Base-by-base conservation (phyloP, 352 stramenopile genomes). In the Phytophthora tentaculata region DNA sequence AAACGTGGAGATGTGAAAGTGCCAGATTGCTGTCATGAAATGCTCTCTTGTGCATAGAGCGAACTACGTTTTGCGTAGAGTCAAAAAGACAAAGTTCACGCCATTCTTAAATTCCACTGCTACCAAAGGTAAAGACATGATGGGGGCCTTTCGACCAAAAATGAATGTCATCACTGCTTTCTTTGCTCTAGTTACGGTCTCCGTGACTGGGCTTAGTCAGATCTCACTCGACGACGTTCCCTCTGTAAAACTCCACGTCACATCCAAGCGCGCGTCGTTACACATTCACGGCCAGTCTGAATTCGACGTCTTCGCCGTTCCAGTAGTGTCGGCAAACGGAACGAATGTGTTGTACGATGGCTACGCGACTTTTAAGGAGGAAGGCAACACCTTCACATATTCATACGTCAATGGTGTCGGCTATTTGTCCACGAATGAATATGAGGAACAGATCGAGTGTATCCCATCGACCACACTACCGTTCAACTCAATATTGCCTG, bases 281-380 rank as follows among this genome's bases (percentile, higher is more conserved):
- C 19, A 29, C 17, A 24, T 79, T 26, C 62, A 77, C 28, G 77
- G 77, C 5, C 44, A 70, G 14, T 65, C 68, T 41, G 50, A 74
- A 35, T 77, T 81, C 24, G 60, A 81, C 22, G 39, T 83, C 3
- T 75, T 78, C 29, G 77, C 67, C 0, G 76, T 68, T 2, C 77
- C 69, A 1, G 50, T 80, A 26, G 49, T 75, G 22, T 71, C 60
- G 0, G 17, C 19, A 2, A 41, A 69, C 13, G 56, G 58, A 12
- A 19, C n/a, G 9, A 56, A 13, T 16, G 67, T 84, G 8, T 28
- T 76, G 2, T 84, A 77, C 44, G 61, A 81, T 47, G 67, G 61
- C 17, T 71, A 71, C 35, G 52, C 70, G 7, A 60, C 57, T 12
- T 67, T 76, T 39, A 16, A 56, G 7, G 61, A 76, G 0, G 64